Evolutionary conservation across 371 early-diverging fungal genomes (phyloP).

Genomic region (Lichtheimia ornata): DNA sequence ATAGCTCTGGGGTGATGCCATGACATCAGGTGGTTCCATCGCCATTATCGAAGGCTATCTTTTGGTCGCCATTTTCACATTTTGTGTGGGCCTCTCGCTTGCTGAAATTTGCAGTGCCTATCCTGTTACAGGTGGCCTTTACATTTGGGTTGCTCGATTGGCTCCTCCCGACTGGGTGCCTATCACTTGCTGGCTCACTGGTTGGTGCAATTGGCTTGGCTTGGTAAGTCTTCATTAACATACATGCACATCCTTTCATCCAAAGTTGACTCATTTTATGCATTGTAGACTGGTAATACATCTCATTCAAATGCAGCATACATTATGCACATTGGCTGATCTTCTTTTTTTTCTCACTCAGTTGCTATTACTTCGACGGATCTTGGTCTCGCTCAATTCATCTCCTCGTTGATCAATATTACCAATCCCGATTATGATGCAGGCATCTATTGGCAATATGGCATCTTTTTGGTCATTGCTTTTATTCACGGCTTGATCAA

Average conservation of each 20-base stretch:
- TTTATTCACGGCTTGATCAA: slow-evolving; percentile 52
- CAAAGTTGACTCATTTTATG: no score
- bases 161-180: slow-evolving; percentile 59
- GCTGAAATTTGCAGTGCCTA: slow-evolving; percentile 78
- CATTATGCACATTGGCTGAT: not conserved
- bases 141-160: slow-evolving; percentile 62
- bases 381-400: slow-evolving; percentile 54
- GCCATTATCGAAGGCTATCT: slow-evolving; percentile 75
- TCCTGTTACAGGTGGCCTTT: slow-evolving; percentile 67
- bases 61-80: slow-evolving; percentile 60
- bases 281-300: no score
- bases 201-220: slow-evolving; percentile 65
- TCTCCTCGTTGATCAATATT: slow-evolving; percentile 50
- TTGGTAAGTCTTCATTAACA: slow-evolving; percentile 25
- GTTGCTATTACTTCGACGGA: slow-evolving; percentile 58
- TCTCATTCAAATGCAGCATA: not conserved
- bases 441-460: slow-evolving; percentile 30
- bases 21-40: slow-evolving; percentile 70
- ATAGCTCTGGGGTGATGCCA: slow-evolving; percentile 57
- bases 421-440: slow-evolving; percentile 41
- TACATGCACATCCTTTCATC: no score
- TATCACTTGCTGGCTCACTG: slow-evolving; percentile 55
- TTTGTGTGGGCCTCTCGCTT: slow-evolving; percentile 65
- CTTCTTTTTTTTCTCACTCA: not conserved
- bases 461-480: slow-evolving; percentile 42